These are phyloP conservation scores for Primulina huaijiensis DNA, from an alignment of 257 asterid species.

Conservation along the genomic window DNA sequence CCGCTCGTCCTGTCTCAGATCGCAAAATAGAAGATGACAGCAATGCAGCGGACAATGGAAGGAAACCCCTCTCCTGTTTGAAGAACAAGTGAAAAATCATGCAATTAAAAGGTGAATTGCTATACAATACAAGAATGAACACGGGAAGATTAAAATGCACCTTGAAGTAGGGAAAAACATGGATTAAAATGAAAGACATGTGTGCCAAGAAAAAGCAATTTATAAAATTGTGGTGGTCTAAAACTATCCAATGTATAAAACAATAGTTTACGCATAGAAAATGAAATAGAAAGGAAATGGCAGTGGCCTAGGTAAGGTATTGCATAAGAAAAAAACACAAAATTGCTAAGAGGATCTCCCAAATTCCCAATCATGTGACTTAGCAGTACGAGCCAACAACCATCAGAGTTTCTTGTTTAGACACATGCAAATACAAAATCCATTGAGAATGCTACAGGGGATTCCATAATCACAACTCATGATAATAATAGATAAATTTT, in stretches of 20 bases:
- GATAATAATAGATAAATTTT: background rate
- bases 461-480: background rate
- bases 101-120: constrained; percentile 17
- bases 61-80: constrained; percentile 93
- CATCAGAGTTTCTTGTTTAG: background rate
- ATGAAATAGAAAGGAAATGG: background rate
- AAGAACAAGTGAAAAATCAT: constrained; percentile 28
- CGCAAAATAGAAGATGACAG: constrained; percentile 73
- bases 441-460: background rate
- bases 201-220: constrained; percentile 1
- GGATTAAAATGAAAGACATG: constrained; percentile 8
- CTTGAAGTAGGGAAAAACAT: background rate
- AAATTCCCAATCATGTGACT: background rate
- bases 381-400: constrained; percentile 13
- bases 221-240: constrained; percentile 9
- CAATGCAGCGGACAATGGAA: constrained; percentile 91
- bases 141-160: background rate
- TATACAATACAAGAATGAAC: constrained; percentile 12
- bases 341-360: background rate
- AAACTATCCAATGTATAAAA: background rate
- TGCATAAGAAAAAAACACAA: constrained; percentile 6
- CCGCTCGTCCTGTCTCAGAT: constrained; percentile 52
- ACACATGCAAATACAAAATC: background rate
- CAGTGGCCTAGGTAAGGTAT: background rate
- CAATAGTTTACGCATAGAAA: background rate